Base-by-base conservation (phyloP, 805 yeast genomes). In the Saturnispora serradocipensis region DNA sequence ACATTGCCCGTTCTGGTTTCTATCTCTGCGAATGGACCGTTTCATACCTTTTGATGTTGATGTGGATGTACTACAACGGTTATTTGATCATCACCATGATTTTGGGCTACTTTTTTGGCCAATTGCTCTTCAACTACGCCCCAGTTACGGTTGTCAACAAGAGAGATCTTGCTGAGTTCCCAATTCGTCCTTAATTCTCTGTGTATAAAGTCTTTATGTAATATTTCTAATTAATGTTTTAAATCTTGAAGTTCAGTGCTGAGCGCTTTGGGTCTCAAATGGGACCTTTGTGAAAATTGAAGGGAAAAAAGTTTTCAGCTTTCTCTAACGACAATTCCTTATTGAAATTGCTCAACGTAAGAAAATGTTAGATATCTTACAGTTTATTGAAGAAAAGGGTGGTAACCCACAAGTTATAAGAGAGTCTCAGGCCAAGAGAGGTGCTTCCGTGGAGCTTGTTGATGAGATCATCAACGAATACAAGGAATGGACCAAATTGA, bases 381-480 rank as follows among this genome's bases (percentile, higher is more conserved):
- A 86, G 66, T 93, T 93, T 68, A 84, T 93, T 61, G 96, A 83
- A 61, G 99, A 93, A 67, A 91, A 89, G 72, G 99, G 99, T 54
- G 99, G 99, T 56, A 81, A 90, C 69, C 97, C 99, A 43, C 91
- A 90, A 60, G 74, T 74, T 50, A 88, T 93, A 67, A 85, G 85
- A 68, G 80, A 74, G 64, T 90, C 97, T 38, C 99, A 93, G 71
- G 81, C 74, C 69, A 96, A 95, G 56, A 88, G 99, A 76, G 96
- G 95, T 56, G 98, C 80, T 61, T 74, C 93, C 35, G 98, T 90
- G 49, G 99, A 93, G 71, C 65, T 93, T 49, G 98, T 93, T 49
- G 99, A 93, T 68, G 97, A 91, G 72, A 90, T 93, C 67, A 88
- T 93, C 66, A 76, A 73, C 56, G 96, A 84, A 60, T 93, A 93